A percentile compares a stretch with the other conserved stretches of the same genome.
These are phyloP conservation scores for Phytophthora aleatoria DNA, from an alignment of 352 stramenopile species.

Conservation along the genomic window DNA sequence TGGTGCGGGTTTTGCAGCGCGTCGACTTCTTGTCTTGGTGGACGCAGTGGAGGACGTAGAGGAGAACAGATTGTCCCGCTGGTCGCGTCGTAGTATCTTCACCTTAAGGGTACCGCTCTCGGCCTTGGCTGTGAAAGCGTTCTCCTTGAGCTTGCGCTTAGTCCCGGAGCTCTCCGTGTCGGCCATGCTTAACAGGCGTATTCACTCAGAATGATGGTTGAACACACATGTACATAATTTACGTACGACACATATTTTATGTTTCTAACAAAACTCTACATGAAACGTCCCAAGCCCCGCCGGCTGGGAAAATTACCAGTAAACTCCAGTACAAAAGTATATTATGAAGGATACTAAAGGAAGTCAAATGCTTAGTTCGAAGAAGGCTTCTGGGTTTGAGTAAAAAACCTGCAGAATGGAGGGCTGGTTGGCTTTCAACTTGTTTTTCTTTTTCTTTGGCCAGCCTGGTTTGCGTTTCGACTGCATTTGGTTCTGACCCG, in stretches of 20 bases:
- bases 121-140: conserved; percentile 73
- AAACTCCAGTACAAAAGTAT: not conserved
- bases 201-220: conserved; percentile 16
- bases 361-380: not conserved
- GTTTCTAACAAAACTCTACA: too few relatives aligned
- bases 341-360: not conserved
- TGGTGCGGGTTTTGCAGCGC: conserved; percentile 11
- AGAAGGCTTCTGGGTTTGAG: not conserved
- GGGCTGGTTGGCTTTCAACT: not conserved
- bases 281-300: too few relatives aligned
- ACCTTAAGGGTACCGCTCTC: conserved; percentile 78
- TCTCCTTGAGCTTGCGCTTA: conserved; percentile 82
- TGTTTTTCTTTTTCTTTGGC: not conserved
- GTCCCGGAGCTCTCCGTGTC: conserved; percentile 37
- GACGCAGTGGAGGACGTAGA: conserved; percentile 3
- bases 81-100: conserved; percentile 76
- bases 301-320: not conserved
- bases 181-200: conserved; percentile 1
- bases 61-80: conserved; percentile 8
- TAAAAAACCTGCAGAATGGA: not conserved
- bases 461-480: not conserved
- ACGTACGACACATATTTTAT: not conserved
- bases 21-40: conserved; percentile 11
- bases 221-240: not conserved
- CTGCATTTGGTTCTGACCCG: not conserved